Percentiles rank a stretch among this genome's conserved stretches.
Evolutionary conservation across 2,329 filamentous ascomycete genomes (phyloP).

Genomic region (Neospermospora avenae): DNA sequence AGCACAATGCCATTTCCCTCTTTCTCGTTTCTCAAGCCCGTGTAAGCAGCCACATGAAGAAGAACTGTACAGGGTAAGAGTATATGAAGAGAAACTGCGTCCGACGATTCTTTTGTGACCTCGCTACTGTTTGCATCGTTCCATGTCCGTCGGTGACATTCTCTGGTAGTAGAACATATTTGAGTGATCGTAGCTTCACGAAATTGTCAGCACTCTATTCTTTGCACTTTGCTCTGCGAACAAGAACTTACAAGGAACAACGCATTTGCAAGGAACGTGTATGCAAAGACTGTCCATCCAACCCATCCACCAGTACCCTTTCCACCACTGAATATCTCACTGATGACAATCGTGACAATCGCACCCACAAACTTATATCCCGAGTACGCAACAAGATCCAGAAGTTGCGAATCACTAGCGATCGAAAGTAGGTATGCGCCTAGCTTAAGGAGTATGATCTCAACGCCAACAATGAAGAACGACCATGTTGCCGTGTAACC

Average conservation of each 20-base stretch:
- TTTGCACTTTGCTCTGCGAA: no score
- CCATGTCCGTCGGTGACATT: constrained; percentile 61
- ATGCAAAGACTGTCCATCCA: constrained; percentile 84
- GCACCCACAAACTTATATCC: constrained; percentile 99
- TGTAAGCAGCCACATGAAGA: constrained; percentile 86
- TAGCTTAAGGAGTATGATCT: constrained; percentile 86
- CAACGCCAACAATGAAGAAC: constrained; percentile 76
- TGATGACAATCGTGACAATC: constrained; percentile 79
- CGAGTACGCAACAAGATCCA: constrained; percentile 92
- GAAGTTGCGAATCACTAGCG: constrained; percentile 86
- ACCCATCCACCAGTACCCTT: constrained; percentile 83
- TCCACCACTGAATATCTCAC: constrained; percentile 74
- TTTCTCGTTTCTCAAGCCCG: constrained; percentile 19
- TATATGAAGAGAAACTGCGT: constrained; percentile 94
- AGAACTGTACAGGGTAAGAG: constrained; percentile 87
- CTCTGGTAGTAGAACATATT: constrained; percentile 93
- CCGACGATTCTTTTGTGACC: constrained; percentile 80
- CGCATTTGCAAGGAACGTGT: constrained; percentile 91
- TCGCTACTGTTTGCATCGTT: constrained; percentile 67
- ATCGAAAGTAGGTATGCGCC: constrained; percentile 94
- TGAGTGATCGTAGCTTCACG: constrained; percentile 78
- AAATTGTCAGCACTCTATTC: constrained; percentile 16
- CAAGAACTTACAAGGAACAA: constrained; percentile 74
- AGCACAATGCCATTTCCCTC: constrained; percentile 19
- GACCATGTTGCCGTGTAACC: constrained; percentile 85